phyloP scores from a whole-genome alignment of 257 asterid species.

The Nicotiana undulata region DNA sequence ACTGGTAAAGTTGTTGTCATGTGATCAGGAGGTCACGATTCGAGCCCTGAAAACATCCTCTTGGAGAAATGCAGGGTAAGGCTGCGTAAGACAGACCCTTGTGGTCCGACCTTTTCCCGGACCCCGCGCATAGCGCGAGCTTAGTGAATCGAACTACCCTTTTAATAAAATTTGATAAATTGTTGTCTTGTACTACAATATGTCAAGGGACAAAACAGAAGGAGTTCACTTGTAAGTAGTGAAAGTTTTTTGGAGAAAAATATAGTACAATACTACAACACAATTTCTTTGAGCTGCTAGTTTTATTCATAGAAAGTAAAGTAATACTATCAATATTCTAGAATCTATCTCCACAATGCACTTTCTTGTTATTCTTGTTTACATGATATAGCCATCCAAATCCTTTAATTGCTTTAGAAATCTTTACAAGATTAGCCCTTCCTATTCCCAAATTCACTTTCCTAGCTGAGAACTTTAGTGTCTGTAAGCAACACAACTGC shows the following conservation, averaged over 20 bases:
- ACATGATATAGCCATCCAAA: slow-evolving; percentile 70
- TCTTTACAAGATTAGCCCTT: slow-evolving; percentile 56
- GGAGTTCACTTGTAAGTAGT: too few species aligned
- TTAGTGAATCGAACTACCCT: too few species aligned
- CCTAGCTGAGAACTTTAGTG: slow-evolving; percentile 59
- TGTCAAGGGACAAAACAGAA: too few species aligned
- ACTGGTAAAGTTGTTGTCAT: too few species aligned
- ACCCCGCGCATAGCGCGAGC: too few species aligned
- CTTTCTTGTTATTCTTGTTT: slow-evolving; percentile 67
- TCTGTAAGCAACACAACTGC: slow-evolving; percentile 74
- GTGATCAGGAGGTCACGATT: too few species aligned
- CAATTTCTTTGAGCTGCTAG: background rate
- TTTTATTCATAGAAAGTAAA: background rate
- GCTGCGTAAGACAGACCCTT: too few species aligned
- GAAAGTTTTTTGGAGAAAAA: background rate
- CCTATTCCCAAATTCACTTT: slow-evolving; percentile 74
- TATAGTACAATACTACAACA: background rate
- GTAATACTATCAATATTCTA: background rate
- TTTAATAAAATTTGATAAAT: background rate
- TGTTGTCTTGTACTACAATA: too few species aligned
- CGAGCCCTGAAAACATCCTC: too few species aligned
- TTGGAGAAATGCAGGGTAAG: too few species aligned
- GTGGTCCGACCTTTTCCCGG: too few species aligned
- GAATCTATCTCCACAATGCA: slow-evolving; percentile 52
- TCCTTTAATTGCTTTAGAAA: slow-evolving; percentile 76